Base-by-base conservation (phyloP, 371 early-diverging fungal species). In the Choanephora cucurbitarum region DNA sequence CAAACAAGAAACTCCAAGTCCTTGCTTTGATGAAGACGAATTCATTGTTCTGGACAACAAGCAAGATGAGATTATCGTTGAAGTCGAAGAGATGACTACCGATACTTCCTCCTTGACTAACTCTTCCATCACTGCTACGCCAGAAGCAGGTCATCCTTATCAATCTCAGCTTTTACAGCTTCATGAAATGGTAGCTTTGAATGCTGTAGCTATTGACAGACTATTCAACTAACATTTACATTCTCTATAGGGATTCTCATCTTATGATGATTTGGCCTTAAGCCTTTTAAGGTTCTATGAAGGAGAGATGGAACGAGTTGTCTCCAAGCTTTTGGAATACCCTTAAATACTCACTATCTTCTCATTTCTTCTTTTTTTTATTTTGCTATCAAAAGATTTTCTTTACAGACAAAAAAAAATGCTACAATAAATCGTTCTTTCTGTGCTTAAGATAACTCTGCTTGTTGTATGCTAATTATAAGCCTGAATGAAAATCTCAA, bases 101-200 rank as follows among this genome's bases (percentile, higher is more conserved):
- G 37, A 33, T n/a, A 32, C 19, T 9, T 22, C n/a, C 9, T 19
- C 24, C 18, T 22, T 31, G 15, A 22, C 21, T 6, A 49, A 45
- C 13, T 4, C 50, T 34, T 24, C 32, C 24, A 24, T 15, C 13
- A 60, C 60, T 15, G 37, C 33, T 13, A 61, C 43, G 15, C 34
- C 43, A 39, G 22, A 50, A 14, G 28, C 11, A 31, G 9, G 22
- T 23, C 33, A 0, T 41, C 18, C 52, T 9, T 67, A 57, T 54
- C 47, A 54, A 14, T 44, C 64, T 1, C 64, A 74, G 23, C 41
- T 74, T 9, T 42, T 52, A 11, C 66, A 69, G 19, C 48, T 74
- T 11, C 75, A 71, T 55, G 75, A 74, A 56, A 74, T 74, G 75
- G 75, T 71, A 69, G 45, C 5, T 9, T 8, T 8, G 5, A 28